Evolutionary conservation across 352 stramenopile genomes (phyloP), one percentile per base, ranked within the genome.

Genomic region (Globisporangium cederbergense): DNA sequence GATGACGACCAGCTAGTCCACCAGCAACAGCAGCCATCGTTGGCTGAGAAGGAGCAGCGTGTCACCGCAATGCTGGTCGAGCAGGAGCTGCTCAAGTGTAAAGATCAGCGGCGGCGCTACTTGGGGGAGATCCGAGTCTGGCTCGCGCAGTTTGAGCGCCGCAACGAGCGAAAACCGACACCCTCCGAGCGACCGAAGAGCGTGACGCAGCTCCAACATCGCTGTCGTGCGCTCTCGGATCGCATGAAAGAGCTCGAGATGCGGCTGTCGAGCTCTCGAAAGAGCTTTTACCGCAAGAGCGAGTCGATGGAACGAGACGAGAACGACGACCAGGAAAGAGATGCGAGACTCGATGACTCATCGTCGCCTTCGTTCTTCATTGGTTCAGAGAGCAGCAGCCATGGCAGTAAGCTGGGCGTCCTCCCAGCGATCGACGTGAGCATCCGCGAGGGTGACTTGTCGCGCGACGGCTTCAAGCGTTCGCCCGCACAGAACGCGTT

Each of bases 401-500:
- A 28, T 28, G 51, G n/a, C 52, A 66, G 51, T 28, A 61, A 51
- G 11, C 25, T 61, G 14, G 51, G 40, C n/a, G 30, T 45, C 16
- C 57, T 65, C 14, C 50, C 57, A 11, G 13, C 53, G 20, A 38
- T 72, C 9, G 63, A 68, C 36, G 67, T 76, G 36, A 51, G 54
- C 14, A 64, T 61, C 3, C 49, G 13, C 42, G 34, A 34, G 6
- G 28, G n/a, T 4, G 40, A 42, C n/a, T 18, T 20, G 10, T 49
- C 58, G 20, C 67, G 65, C 14, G 66, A 61, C 28, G 5, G 18
- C 14, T 49, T 42, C 38, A 51, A 58, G n/a, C 60, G 81, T 47
- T 90, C 81, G 11, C 81, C 81, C n/a, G 81, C 81, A 1, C 81
- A 90, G 60, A 82, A 90, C 30, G 81, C 77, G 14, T 90, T 90